Base-by-base conservation (phyloP, 2,329 filamentous ascomycete genomes). In the Chaetomiaceae sp. region DNA sequence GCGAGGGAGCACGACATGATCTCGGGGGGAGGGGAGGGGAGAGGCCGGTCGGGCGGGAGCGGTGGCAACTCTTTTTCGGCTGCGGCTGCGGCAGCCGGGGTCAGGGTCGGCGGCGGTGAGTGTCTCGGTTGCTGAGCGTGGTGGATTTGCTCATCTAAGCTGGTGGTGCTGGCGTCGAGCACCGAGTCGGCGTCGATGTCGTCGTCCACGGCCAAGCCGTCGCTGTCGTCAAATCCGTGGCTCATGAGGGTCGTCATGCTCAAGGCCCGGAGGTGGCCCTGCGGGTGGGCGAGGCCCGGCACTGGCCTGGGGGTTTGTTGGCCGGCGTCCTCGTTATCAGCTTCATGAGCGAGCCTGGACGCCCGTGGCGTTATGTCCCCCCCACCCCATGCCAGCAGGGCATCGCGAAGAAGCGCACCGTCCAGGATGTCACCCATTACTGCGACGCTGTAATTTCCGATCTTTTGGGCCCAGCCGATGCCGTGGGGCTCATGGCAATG, bases 161-260 rank as follows among this genome's bases (percentile, higher is more conserved):
- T 18, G 30, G 12, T 24, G 17, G 38, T 43, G 35, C 17, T 37
- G 7, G 29, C 18, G 15, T 44, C 37, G 1, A 32, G 14, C 1
- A 38, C 41, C 10, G 49, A 55, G 34, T 56, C 51, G 44, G 53
- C 49, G 19, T 57, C 54, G 32, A 55, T 54, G 35, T 56, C 53
- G 44, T 53, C 49, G 44, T 46, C 32, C 11, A 47, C 11, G 8
- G 24, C 27, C 12, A 12, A 6, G 27, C 20, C 27, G 39, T 42
- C 37, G 29, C 14, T 14, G 9, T 45, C 37, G n/a, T 51, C 11
- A 41, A 52, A 15, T 50, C 35, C 22, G 55, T 50, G n/a, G n/a
- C n/a, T n/a, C n/a, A n/a, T n/a, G n/a, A n/a, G n/a, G n/a, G n/a
- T n/a, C n/a, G n/a, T n/a, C n/a, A n/a, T n/a, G n/a, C n/a, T n/a